Percentiles rank a stretch among this genome's conserved stretches.
These are phyloP conservation scores for Aspergillus nanangensis DNA, from an alignment of 495 filamentous ascomycete species.

Conservation along the genomic window DNA sequence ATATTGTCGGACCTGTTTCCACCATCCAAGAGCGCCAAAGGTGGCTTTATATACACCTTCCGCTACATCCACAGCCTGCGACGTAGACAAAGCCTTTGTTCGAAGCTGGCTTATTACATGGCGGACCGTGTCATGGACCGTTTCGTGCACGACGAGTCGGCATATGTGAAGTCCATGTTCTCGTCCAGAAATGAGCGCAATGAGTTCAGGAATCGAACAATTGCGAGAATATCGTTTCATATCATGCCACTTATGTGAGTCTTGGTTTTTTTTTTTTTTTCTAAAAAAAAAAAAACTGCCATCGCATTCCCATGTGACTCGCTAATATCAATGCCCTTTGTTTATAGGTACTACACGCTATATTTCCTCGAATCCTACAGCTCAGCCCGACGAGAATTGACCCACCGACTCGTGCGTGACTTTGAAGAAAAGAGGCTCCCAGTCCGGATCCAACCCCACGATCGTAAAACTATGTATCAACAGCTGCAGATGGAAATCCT, in stretches of 20 bases:
- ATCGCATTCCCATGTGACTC: background rate
- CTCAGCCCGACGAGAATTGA: slow-evolving; percentile 38
- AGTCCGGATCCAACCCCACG: slow-evolving; percentile 29
- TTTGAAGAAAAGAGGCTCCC: slow-evolving; percentile 37
- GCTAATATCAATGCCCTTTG: slow-evolving; percentile 4
- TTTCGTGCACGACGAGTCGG: slow-evolving; percentile 28
- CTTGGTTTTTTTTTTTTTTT: too few relatives aligned
- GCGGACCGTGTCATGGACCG: slow-evolving; percentile 42
- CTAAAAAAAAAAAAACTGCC: background rate
- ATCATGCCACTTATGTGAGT: slow-evolving; percentile 39
- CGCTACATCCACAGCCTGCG: slow-evolving; percentile 35
- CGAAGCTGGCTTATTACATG: slow-evolving; percentile 37
- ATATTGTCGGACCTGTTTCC: slow-evolving; percentile 44
- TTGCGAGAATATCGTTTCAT: slow-evolving; percentile 33
- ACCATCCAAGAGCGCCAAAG: slow-evolving; percentile 38
- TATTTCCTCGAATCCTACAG: slow-evolving; percentile 41
- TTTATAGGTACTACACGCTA: slow-evolving; percentile 35
- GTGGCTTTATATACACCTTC: slow-evolving; percentile 42
- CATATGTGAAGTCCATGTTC: slow-evolving; percentile 28
- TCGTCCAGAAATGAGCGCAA: slow-evolving; percentile 28
- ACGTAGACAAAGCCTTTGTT: slow-evolving; percentile 37
- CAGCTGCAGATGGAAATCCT: slow-evolving; percentile 37
- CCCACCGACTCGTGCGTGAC: slow-evolving; percentile 35
- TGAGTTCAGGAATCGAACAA: slow-evolving; percentile 28
- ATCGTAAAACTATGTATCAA: slow-evolving; percentile 34